Base-by-base conservation (phyloP, 768 basidiomycete species). In the Kwoniella newhampshirensis region DNA sequence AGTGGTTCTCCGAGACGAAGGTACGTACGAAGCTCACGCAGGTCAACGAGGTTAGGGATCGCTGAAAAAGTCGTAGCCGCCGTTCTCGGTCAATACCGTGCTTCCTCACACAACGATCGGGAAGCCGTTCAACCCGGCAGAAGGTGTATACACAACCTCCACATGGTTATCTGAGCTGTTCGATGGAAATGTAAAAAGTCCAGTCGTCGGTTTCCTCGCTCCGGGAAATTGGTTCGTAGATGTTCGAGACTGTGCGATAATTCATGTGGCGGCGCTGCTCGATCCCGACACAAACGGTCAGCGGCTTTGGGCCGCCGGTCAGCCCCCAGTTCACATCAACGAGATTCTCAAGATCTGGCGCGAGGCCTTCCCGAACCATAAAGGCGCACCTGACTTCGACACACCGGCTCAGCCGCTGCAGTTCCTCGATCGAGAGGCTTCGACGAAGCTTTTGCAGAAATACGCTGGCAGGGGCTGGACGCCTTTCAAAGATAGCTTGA, bases 291-390 rank as follows among this genome's bases (percentile, higher is more conserved):
- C 23, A 4, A 25, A 23, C 17, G 28, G 46, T 18, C 30, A 54
- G 18, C n/a, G 30, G 28, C 20, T 45, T 3, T 40, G 53, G 42
- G 53, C 28, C 9, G 51, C 57, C 23, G 57, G 57, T 25, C 27
- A 30, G 4, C 57, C 40, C 18, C 41, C 41, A 11, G 21, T 54
- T 32, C 53, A 12, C 11, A 25, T 59, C 36, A 59, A 59, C 37
- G 36, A 59, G 28, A 41, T 59, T 20, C 39, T 59, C 11, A 20
- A 15, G 9, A 59, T 59, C 42, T 59, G 57, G 57, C 40, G 57
- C 4, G 51, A 51, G 23, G 50, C 50, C 1, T 58, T 30, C 32
- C 57, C 57, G 27, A 37, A 58, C 18, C 27, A 18, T 2, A 15
- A 39, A 28, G 15, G 44, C 13, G 17, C 39, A 21, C 18, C 39